Base-by-base conservation (phyloP, 768 basidiomycete genomes). In the Tulasnella sp. region DNA sequence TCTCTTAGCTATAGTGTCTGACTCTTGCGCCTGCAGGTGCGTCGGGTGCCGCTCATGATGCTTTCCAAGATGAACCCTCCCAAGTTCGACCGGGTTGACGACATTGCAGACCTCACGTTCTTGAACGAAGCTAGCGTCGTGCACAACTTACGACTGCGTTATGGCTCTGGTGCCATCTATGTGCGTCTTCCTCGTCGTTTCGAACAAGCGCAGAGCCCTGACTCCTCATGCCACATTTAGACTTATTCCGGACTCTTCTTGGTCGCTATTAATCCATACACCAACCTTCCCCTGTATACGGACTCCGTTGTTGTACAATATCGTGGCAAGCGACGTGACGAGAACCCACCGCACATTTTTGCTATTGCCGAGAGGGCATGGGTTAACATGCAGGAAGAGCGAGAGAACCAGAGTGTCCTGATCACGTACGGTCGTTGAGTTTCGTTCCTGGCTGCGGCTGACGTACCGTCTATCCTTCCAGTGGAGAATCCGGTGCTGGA, bases 61-160 rank as follows among this genome's bases (percentile, higher is more conserved):
- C 85, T 98, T 55, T 93, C 92, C 82, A 96, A 96, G 87, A 97
- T 97, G 96, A 98, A 98, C 82, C 96, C 96, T 35, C 96, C 96
- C 69, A 98, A 98, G 85, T 99, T 99, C 84, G 96, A 99, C 86
- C 90, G 95, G 42, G 96, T 96, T 5, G 95, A 96, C 81, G 98
- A 99, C 84, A 99, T 99, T 80, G 98, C 98, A 57, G 96, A 99
- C 85, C 88, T 99, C 80, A 98, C 98, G 0, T 98, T 95, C 86
- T 87, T 99, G 78, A 99, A 99, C 83, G 98, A 99, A 87, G 96
- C 98, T 15, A 95, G 94, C 81, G 98, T 99, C 67, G 96, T 99
- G n/a, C 95, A 99, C 83, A 99, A 99, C 85, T 90, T 99, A 39
- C 90, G 95, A 78, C 86, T 94, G 81, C 88, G 98, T 84, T 99